A percentile compares a stretch with the other conserved stretches of the same genome.
Conservation (phyloP, 1,284 basidiomycete genomes). For the Puccinia brachypodii region DNA sequence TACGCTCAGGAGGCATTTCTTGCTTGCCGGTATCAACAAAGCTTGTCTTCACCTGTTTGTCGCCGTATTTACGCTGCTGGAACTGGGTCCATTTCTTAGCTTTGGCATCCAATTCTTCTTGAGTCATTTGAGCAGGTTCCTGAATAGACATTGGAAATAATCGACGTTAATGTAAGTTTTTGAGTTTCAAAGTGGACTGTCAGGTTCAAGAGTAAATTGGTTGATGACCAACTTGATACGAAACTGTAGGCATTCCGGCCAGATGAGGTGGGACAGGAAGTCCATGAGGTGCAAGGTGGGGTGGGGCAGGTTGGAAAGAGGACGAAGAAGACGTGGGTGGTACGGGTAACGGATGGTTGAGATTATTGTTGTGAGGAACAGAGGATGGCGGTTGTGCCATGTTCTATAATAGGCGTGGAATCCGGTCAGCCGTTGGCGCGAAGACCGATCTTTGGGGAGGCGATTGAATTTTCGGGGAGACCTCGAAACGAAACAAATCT, state of each 20-base stretch:
- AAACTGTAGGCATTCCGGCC: conserved; percentile 31
- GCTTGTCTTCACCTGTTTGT: conserved; percentile 76
- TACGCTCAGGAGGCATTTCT: conserved; percentile 72
- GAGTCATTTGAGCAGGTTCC: conserved; percentile 63
- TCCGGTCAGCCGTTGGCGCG: not conserved
- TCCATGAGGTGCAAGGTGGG: conserved; percentile 19
- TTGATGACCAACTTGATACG: conserved; percentile 26
- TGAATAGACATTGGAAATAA: not conserved
- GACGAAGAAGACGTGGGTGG: conserved; percentile 33
- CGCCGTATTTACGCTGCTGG: conserved; percentile 85
- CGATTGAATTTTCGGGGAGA: not conserved
- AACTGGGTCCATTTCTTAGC: conserved; percentile 90
- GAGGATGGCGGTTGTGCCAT: conserved; percentile 29
- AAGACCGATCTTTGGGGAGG: not conserved
- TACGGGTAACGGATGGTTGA: conserved; percentile 23
- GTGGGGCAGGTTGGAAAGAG: conserved; percentile 18
- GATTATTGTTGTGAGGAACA: conserved; percentile 3
- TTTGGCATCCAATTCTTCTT: conserved; percentile 77
- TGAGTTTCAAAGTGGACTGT: not conserved
- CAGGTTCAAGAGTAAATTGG: not conserved
- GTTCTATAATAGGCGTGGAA: not conserved
- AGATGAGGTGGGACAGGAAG: conserved; percentile 45
- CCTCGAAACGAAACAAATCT: not conserved
- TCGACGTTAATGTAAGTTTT: not conserved
- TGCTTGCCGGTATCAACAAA: conserved; percentile 92